phyloP scores from a whole-genome alignment of 371 early-diverging fungal species.

The Mortierella sp. region DNA sequence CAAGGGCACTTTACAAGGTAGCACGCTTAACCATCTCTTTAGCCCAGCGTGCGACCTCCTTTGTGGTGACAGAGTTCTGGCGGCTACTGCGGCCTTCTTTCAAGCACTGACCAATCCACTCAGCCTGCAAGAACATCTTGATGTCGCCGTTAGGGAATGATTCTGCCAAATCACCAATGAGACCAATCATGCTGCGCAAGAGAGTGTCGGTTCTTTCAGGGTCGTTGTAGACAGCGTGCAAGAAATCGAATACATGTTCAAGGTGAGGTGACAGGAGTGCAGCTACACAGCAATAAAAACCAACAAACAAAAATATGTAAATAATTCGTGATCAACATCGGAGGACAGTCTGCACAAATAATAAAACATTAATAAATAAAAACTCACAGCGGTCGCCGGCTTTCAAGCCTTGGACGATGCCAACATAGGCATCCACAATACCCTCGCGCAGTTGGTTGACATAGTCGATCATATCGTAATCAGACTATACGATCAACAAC shows the following conservation, averaged over 20 bases:
- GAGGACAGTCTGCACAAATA: background rate
- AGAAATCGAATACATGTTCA: slow-evolving; percentile 81
- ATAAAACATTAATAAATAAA: too few species aligned
- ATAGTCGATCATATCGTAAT: slow-evolving; percentile 88
- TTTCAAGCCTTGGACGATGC: slow-evolving; percentile 93
- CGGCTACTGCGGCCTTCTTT: slow-evolving; percentile 81
- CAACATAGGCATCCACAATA: slow-evolving; percentile 95
- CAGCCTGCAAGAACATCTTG: slow-evolving; percentile 68
- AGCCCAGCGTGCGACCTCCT: slow-evolving; percentile 89
- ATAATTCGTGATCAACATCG: background rate
- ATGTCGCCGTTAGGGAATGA: slow-evolving; percentile 80
- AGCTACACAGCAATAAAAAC: slow-evolving; percentile 53
- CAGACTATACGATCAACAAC: slow-evolving; percentile 52
- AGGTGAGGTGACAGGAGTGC: slow-evolving; percentile 72
- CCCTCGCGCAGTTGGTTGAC: slow-evolving; percentile 86
- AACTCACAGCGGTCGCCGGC: slow-evolving; percentile 67
- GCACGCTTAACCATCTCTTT: slow-evolving; percentile 67
- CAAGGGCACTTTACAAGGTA: slow-evolving; percentile 21
- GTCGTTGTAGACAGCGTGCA: slow-evolving; percentile 74
- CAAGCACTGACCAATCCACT: slow-evolving; percentile 77
- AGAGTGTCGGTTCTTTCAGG: slow-evolving; percentile 72
- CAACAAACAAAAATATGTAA: background rate
- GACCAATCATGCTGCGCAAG: slow-evolving; percentile 82
- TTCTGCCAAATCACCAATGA: slow-evolving; percentile 86
- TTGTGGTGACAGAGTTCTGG: slow-evolving; percentile 69